A percentile compares a stretch with the other conserved stretches of the same genome.
Evolutionary conservation across 305 asterid genomes (phyloP).

Genomic region (Fraxinus baroniana): DNA sequence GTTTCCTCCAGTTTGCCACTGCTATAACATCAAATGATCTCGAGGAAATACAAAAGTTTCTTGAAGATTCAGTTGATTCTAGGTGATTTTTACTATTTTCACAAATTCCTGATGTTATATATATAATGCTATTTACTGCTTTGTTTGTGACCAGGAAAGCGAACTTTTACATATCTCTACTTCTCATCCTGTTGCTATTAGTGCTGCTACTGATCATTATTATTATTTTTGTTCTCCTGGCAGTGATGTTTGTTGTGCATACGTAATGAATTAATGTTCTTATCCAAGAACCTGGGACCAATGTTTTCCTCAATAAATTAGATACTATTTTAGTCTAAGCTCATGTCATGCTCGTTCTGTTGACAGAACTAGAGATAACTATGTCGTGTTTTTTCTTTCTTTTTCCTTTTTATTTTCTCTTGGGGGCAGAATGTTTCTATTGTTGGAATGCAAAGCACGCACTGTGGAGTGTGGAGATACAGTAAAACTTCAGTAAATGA

Average conservation of each 20-base stretch:
- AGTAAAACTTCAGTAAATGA: background rate
- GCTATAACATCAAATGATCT: slow-evolving; percentile 82
- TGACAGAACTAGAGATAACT: background rate
- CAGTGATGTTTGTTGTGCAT: background rate
- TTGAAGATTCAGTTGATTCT: slow-evolving; percentile 79
- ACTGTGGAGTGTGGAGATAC: background rate
- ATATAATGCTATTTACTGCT: slow-evolving; percentile 2
- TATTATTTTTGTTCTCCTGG: background rate
- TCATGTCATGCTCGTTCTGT: background rate
- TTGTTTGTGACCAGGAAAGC: background rate
- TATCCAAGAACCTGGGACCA: background rate
- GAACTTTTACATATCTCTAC: background rate
- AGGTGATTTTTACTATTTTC: slow-evolving; percentile 45
- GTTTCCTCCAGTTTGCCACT: slow-evolving; percentile 79
- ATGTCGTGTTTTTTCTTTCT: background rate
- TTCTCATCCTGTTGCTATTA: background rate
- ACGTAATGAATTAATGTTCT: background rate
- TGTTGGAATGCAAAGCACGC: background rate
- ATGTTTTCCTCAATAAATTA: background rate
- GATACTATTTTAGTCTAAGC: background rate
- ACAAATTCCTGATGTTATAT: slow-evolving; percentile 13
- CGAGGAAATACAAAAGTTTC: slow-evolving; percentile 89
- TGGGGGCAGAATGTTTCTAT: background rate
- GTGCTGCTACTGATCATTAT: background rate
- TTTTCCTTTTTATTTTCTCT: background rate